These are phyloP conservation scores for Cardiospermum halicacabum DNA, from an alignment of 345 rosid species.

Conservation along the genomic window DNA sequence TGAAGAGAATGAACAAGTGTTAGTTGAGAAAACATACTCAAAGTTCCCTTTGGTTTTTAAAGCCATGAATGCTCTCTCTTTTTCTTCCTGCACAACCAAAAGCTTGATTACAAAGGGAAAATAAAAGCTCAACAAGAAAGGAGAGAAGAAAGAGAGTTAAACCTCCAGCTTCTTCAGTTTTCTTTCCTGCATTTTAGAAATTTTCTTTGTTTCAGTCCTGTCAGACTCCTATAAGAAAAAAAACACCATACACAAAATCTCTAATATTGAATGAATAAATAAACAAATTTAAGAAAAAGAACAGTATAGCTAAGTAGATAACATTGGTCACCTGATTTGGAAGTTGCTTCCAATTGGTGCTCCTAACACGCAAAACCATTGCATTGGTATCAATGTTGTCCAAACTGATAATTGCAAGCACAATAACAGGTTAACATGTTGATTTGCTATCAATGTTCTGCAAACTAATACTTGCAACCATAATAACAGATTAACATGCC, in stretches of 20 bases:
- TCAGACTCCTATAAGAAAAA: slow-evolving; percentile 20
- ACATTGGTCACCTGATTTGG: slow-evolving; percentile 29
- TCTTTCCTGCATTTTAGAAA: slow-evolving; percentile 47
- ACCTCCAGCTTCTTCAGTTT: slow-evolving; percentile 77
- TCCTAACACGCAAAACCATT: slow-evolving; percentile 44
- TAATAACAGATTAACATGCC: too few species aligned
- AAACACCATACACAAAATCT: background rate
- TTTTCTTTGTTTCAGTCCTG: slow-evolving; percentile 16
- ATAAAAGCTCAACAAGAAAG: background rate
- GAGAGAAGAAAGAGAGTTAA: background rate
- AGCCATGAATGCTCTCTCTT: slow-evolving; percentile 38
- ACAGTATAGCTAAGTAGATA: background rate
- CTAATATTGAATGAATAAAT: slow-evolving; percentile 1
- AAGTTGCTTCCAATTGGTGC: slow-evolving; percentile 30
- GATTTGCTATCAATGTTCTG: too few species aligned
- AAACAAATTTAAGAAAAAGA: background rate
- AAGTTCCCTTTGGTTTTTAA: slow-evolving; percentile 44
- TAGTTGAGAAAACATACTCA: slow-evolving; percentile 45
- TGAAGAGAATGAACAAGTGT: too few species aligned
- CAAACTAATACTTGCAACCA: too few species aligned
- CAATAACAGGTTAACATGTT: background rate
- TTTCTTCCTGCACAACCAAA: slow-evolving; percentile 48
- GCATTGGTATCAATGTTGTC: slow-evolving; percentile 49
- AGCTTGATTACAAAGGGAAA: background rate
- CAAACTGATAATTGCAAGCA: slow-evolving; percentile 22